phyloP scores from a whole-genome alignment of 306 rosid genomes.

The Senna siamea region DNA sequence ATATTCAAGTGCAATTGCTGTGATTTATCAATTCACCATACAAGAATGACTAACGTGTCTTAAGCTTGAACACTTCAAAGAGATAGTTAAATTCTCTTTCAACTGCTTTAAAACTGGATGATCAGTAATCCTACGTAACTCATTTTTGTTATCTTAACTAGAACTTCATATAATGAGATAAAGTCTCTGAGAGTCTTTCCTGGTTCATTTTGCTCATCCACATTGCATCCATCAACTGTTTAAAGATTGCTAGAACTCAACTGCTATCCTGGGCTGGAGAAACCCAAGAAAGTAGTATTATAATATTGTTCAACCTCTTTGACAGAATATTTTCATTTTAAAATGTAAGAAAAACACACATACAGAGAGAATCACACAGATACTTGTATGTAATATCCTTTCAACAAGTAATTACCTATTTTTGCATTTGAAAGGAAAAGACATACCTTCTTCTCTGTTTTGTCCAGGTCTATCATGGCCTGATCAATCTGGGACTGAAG shows the following conservation, averaged over 20 bases:
- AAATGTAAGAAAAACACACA: conserved; percentile 9
- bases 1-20: neutral
- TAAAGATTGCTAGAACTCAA: conserved; percentile 18
- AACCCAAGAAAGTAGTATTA: conserved; percentile 2
- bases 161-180: neutral
- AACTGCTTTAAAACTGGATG: neutral
- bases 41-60: neutral
- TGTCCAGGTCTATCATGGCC: conserved; percentile 91
- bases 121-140: neutral
- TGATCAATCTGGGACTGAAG: conserved; percentile 93
- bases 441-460: conserved; percentile 91
- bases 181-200: neutral
- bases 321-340: conserved; percentile 9
- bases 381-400: neutral
- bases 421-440: neutral
- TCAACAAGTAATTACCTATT: conserved; percentile 20
- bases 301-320: neutral
- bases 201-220: conserved; percentile 4
- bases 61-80: neutral
- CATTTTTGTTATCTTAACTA: neutral
- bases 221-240: conserved; percentile 3
- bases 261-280: neutral
- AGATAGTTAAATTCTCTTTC: neutral
- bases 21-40: neutral
- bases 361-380: neutral